Evolutionary conservation across 306 rosid species (phyloP).

Genomic region (Gleditsia sinensis): DNA sequence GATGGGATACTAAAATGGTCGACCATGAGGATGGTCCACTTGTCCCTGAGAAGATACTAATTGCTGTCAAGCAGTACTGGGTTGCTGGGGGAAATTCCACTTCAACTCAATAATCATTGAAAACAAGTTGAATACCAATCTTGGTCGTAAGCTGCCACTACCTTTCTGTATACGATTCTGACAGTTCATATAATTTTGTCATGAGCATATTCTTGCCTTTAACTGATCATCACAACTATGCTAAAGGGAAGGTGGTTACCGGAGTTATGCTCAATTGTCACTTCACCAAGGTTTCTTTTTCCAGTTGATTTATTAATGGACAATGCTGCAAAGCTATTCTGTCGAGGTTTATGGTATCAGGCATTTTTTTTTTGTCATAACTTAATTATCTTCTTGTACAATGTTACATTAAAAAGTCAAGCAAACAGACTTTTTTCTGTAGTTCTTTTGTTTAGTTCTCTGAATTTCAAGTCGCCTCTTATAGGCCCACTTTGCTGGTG

Average conservation of each 20-base stretch:
- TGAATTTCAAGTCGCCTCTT: slow-evolving; percentile 9
- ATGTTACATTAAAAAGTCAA: slow-evolving; percentile 36
- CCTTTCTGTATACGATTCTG: slow-evolving; percentile 31
- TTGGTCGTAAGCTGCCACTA: slow-evolving; percentile 25
- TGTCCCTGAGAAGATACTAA: slow-evolving; percentile 81
- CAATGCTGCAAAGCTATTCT: slow-evolving; percentile 36
- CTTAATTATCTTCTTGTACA: slow-evolving; percentile 32
- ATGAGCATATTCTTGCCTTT: slow-evolving; percentile 41
- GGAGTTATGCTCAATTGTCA: slow-evolving; percentile 17
- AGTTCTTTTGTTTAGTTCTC: not conserved
- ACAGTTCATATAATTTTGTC: slow-evolving; percentile 36
- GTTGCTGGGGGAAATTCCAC: slow-evolving; percentile 73
- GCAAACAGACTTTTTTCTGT: slow-evolving; percentile 6
- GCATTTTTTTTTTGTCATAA: slow-evolving; percentile 29
- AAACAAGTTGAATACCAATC: slow-evolving; percentile 15
- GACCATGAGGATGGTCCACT: slow-evolving; percentile 98
- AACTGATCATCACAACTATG: slow-evolving; percentile 19
- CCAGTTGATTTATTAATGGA: slow-evolving; percentile 28
- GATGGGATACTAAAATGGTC: slow-evolving; percentile 89
- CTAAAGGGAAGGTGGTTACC: slow-evolving; percentile 26
- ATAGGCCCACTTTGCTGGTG: not conserved
- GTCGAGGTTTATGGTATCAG: slow-evolving; percentile 33
- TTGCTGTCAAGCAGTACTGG: slow-evolving; percentile 98
- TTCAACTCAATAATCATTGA: slow-evolving; percentile 44
- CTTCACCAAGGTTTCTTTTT: slow-evolving; percentile 19